Base-by-base conservation (phyloP, 768 basidiomycete species). In the Tephrocybe sp. region DNA sequence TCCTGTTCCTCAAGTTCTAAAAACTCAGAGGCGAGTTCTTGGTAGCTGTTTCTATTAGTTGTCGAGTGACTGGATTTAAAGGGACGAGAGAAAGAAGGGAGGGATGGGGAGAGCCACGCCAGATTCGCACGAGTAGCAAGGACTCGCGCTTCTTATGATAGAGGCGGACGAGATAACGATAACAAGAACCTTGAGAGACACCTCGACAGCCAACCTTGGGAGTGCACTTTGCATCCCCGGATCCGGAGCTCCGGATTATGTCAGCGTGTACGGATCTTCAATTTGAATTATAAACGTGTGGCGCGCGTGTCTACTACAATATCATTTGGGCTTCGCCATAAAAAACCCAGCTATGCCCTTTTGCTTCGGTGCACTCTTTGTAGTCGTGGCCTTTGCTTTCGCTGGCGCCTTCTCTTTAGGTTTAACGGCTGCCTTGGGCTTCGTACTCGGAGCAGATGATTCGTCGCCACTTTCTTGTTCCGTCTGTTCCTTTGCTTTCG, bases 341-440 rank as follows among this genome's bases (percentile, higher is more conserved):
- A 76, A 76, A 54, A 76, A 76, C 42, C 64, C 67, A 13, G 63
- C 57, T 40, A 71, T 41, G 3, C 61, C 60, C 43, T 63, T 60
- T 52, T 69, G 70, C 41, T 57, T 59, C 31, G 46, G 49, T 8
- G 16, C 39, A 12, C 54, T 56, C 37, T 59, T 59, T 0, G 52
- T 12, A 18, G 40, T 37, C 11, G 52, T 21, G 22, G 36, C 45
- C 22, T 54, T 54, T 6, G 45, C 24, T 39, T 54, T 51, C 10
- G 36, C 19, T 15, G 52, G 11, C 23, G 47, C 44, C 21, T 50
- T 50, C 33, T 25, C 25, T 16, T 5, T 16, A 23, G 31, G 22
- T 37, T 55, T 57, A 18, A 40, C 18, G n/a, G 34, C 21, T 10
- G 55, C 45, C 39, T 49, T 56, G 30, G 47, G 36, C 33, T 55